Base-by-base conservation (phyloP, 2,329 filamentous ascomycete species). In the Gaeumannomyces sp. region DNA sequence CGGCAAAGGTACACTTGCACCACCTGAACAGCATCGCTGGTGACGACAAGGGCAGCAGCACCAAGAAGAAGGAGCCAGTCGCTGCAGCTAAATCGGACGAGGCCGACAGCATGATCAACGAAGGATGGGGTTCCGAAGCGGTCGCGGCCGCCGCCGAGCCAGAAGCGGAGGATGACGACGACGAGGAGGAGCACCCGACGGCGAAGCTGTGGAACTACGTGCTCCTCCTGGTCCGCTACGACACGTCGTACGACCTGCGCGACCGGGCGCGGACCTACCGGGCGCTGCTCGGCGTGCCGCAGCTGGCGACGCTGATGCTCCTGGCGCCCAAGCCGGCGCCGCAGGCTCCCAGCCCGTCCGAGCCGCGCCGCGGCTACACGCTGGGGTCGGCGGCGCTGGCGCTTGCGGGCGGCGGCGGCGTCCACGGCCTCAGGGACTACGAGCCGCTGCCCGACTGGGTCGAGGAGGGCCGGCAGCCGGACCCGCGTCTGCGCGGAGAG, bases 1-100 rank as follows among this genome's bases (percentile, higher is more conserved):
- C 91, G 8, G 94, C 95, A n/a, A 98, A 98, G 73, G 93, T 98
- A 1, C 98, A 98, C 73, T 83, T 98, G 22, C 92, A 98, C 71
- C 87, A 96, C 73, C 77, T 98, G 56, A 92, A 92, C 72, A 71
- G 45, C 59, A 72, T 27, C 25, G 22, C 62, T 5, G 38, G 35
- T 10, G 38, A 61, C 14, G 45, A 56, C 8, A 59, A 59, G 27
- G n/a, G 8, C 27, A 31, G 14, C 29, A 29, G 25, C 29, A 63
- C n/a, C 27, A 57, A 57, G 19, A 56, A 31, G 38, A 35, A 61
- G 25, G 45, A 6, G 7, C 45, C 45, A 19, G 35, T 3, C 14
- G 35, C 35, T 3, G 22, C 19, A 53, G 8, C 45, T 7, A n/a
- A n/a, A 11, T 31, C n/a, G 29, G 33, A 45, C 8, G 27, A n/a